Conservation (phyloP, 73 alveolate species). For the Paramecium bursaria region DNA sequence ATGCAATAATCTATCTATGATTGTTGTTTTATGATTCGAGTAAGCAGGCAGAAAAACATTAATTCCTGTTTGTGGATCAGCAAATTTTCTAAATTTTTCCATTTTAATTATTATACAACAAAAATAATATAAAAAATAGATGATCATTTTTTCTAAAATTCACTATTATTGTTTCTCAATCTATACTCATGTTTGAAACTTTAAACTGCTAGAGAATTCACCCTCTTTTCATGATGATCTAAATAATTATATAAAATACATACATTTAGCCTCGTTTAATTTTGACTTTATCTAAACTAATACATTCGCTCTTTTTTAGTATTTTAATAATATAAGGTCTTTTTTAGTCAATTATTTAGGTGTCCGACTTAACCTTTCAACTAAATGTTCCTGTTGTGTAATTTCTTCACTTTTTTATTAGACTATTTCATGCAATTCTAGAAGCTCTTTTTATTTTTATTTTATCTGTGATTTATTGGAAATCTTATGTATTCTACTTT, state of each 20-base stretch:
- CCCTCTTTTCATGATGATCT: constrained; percentile 55
- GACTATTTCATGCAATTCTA: background rate
- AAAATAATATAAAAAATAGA: background rate
- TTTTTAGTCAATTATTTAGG: too few relatives aligned
- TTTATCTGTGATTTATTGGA: constrained; percentile 37
- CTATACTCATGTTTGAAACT: constrained; percentile 15
- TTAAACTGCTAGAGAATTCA: constrained; percentile 18
- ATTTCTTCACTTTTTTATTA: background rate
- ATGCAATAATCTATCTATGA: background rate
- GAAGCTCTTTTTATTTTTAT: constrained; percentile 30
- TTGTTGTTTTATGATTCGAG: constrained; percentile 37
- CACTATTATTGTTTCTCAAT: constrained; percentile 26
- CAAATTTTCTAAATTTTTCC: constrained; percentile 69
- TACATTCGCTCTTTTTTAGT: constrained; percentile 8
- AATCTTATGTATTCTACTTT: constrained; percentile 1
- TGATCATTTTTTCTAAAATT: constrained; percentile 35
- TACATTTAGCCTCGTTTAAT: constrained; percentile 9
- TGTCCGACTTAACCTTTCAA: too few relatives aligned
- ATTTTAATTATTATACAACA: background rate
- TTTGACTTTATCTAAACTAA: background rate
- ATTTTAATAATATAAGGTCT: constrained; percentile 2
- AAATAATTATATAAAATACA: too few relatives aligned
- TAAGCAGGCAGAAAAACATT: constrained; percentile 63
- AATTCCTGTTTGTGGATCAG: constrained; percentile 66
- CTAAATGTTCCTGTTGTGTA: background rate